These are phyloP conservation scores for Aureobasidium sp. DNA, from an alignment of 2,329 filamentous ascomycete species.

Conservation along the genomic window DNA sequence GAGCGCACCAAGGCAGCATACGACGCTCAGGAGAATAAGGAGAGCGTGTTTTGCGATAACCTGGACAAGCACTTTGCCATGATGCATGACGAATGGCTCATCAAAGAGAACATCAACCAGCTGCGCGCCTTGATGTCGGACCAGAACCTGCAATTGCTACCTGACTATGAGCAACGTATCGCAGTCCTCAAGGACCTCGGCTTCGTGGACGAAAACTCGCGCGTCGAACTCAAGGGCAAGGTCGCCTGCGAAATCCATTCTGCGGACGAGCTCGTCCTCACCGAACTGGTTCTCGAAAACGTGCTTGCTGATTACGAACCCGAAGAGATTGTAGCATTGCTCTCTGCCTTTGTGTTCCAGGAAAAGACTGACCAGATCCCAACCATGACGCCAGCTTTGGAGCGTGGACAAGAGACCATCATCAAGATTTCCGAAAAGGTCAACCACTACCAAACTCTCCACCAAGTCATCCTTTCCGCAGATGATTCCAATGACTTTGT, in stretches of 20 bases:
- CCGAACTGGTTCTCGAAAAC: conserved; percentile 93
- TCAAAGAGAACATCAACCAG: conserved; percentile 85
- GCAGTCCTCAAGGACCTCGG: conserved; percentile 83
- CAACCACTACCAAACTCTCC: conserved; percentile 76
- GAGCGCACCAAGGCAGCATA: conserved; percentile 57
- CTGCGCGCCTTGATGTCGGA: conserved; percentile 86
- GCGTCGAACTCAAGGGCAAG: conserved; percentile 94
- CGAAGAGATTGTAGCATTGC: conserved; percentile 87
- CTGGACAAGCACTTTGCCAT: conserved; percentile 93
- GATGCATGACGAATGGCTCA: conserved; percentile 93
- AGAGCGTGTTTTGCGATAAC: conserved; percentile 59
- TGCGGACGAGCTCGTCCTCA: conserved; percentile 90
- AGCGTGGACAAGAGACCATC: conserved; percentile 76
- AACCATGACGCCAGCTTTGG: conserved; percentile 70
- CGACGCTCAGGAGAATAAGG: conserved; percentile 53
- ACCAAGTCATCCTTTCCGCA: conserved; percentile 83
- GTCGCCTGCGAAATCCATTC: conserved; percentile 98
- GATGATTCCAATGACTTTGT: conserved; percentile 93
- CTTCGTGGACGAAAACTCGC: conserved; percentile 79
- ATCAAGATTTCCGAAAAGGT: conserved; percentile 87
- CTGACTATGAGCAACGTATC: conserved; percentile 93
- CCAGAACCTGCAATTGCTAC: conserved; percentile 89
- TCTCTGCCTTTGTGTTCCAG: conserved; percentile 95
- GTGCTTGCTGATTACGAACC: conserved; percentile 91
- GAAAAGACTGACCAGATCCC: conserved; percentile 85